Conservation (phyloP, 345 rosid genomes). For the Melaleuca alternifolia region DNA sequence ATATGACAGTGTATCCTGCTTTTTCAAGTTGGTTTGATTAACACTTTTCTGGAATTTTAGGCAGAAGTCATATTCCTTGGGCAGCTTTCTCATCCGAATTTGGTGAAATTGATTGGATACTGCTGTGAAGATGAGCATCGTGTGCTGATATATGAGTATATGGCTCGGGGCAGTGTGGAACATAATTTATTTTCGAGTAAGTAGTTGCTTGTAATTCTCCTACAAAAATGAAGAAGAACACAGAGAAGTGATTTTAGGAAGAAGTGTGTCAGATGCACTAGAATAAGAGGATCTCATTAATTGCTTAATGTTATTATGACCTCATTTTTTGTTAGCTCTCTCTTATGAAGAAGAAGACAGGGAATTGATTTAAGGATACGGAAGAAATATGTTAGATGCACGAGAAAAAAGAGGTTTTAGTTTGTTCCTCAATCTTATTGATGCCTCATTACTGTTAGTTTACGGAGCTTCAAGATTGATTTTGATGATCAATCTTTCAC, state of each 20-base stretch:
- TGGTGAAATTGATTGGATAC: slow-evolving; percentile 88
- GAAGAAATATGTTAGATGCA: not conserved
- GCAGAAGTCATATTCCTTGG: slow-evolving; percentile 98
- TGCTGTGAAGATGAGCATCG: slow-evolving; percentile 88
- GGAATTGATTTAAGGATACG: not conserved
- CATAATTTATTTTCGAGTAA: slow-evolving; percentile 81
- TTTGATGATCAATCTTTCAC: not conserved
- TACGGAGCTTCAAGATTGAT: not conserved
- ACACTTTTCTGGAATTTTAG: slow-evolving; percentile 24
- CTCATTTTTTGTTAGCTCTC: not conserved
- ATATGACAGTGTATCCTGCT: not conserved
- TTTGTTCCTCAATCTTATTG: not conserved
- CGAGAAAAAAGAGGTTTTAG: not conserved
- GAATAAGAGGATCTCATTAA: not conserved
- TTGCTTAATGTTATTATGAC: not conserved
- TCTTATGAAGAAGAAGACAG: not conserved
- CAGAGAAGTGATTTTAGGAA: not conserved
- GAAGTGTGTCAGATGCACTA: not conserved
- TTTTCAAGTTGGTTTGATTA: not conserved
- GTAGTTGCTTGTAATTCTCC: slow-evolving; percentile 1
- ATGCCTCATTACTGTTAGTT: not conserved
- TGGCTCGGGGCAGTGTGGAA: slow-evolving; percentile 94
- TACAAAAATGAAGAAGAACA: not conserved
- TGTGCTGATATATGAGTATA: slow-evolving; percentile 79
- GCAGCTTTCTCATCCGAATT: slow-evolving; percentile 91